Evolutionary conservation across 2,329 filamentous ascomycete species (phyloP).

Genomic region (Ophiobolus disseminans): DNA sequence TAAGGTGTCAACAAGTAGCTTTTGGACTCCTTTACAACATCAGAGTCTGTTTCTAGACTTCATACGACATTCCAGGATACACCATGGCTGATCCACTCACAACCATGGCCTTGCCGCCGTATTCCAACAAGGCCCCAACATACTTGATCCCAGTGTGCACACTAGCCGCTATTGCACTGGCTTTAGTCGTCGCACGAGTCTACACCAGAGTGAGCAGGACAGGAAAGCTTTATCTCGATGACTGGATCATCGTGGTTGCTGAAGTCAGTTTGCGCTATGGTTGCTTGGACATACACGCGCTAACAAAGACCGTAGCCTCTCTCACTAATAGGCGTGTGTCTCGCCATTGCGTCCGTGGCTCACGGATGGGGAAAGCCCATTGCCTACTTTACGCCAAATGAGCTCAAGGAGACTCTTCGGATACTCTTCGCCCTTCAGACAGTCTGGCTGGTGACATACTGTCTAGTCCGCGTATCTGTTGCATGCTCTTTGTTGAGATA

Average conservation of each 20-base stretch:
- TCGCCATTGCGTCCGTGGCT: slow-evolving; percentile 21
- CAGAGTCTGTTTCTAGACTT: too few species aligned
- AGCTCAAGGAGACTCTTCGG: slow-evolving; percentile 19
- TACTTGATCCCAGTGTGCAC: slow-evolving; percentile 32
- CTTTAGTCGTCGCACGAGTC: slow-evolving; percentile 27
- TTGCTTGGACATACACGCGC: not conserved
- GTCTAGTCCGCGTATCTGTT: slow-evolving; percentile 33
- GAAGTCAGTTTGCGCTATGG: slow-evolving; percentile 20
- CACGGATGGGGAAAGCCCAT: slow-evolving; percentile 35
- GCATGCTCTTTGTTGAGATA: slow-evolving; percentile 34
- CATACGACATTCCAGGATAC: too few species aligned
- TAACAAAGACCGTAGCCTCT: slow-evolving; percentile 12
- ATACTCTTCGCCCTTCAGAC: slow-evolving; percentile 36
- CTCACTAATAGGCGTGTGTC: slow-evolving; percentile 21
- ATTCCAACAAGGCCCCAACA: slow-evolving; percentile 27
- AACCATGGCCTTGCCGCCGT: slow-evolving; percentile 16
- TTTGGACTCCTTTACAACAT: too few species aligned
- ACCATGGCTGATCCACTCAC: not conserved
- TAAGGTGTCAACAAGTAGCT: not conserved
- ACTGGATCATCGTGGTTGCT: slow-evolving; percentile 35
- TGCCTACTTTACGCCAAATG: slow-evolving; percentile 19
- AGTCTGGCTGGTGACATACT: slow-evolving; percentile 32
- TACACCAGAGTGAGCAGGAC: slow-evolving; percentile 29
- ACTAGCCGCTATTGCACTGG: slow-evolving; percentile 24
- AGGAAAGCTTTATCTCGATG: slow-evolving; percentile 27